Conservation (phyloP, 2,329 filamentous ascomycete species). For the Calonectria honghensis region DNA sequence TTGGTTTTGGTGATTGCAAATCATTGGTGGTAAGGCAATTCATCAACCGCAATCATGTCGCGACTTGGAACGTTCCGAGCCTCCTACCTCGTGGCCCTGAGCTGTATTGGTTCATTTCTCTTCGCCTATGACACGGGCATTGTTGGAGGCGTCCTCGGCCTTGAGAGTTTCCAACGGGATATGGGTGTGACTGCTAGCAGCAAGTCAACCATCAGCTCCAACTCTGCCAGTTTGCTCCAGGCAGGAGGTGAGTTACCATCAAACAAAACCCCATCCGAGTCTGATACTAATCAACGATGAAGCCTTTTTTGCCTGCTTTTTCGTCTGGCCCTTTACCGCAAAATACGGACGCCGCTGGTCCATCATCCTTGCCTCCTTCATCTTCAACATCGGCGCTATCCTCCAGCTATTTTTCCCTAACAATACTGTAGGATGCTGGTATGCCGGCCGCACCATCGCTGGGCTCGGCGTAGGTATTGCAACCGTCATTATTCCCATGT, state of each 20-base stretch:
- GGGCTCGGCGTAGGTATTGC: constrained; percentile 62
- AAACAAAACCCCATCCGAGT: background rate
- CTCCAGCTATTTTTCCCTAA: constrained; percentile 62
- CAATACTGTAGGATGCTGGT: constrained; percentile 61
- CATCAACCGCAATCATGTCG: constrained; percentile 44
- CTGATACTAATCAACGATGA: constrained; percentile 9
- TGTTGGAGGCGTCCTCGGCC: constrained; percentile 63
- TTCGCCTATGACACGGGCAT: constrained; percentile 66
- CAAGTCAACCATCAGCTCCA: constrained; percentile 60
- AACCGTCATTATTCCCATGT: constrained; percentile 67
- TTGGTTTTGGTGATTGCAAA: background rate
- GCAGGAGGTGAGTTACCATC: constrained; percentile 59
- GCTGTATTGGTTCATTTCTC: constrained; percentile 63
- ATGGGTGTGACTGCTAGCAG: constrained; percentile 58
- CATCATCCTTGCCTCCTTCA: constrained; percentile 61
- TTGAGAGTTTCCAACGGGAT: constrained; percentile 62
- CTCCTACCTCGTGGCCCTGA: constrained; percentile 61
- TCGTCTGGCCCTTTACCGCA: constrained; percentile 65
- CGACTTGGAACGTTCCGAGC: constrained; percentile 61
- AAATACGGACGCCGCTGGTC: constrained; percentile 63
- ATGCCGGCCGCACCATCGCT: constrained; percentile 62
- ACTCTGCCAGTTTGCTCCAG: constrained; percentile 64
- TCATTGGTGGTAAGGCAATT: background rate
- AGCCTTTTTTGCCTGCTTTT: constrained; percentile 67
- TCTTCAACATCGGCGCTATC: constrained; percentile 67